phyloP scores from a whole-genome alignment of 441 rosid species.

The Biscutella laevigata region DNA sequence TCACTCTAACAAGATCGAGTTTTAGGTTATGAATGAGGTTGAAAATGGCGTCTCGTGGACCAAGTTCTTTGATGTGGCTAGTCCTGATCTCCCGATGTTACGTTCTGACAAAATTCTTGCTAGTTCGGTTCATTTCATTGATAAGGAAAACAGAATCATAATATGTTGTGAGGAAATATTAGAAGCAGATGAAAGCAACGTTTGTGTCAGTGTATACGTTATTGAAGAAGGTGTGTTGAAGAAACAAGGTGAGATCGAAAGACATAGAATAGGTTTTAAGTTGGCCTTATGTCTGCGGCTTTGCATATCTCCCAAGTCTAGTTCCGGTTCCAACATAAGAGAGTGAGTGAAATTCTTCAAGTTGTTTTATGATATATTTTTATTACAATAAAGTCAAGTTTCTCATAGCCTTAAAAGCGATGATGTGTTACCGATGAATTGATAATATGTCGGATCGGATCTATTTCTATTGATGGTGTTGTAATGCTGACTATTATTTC shows the following conservation, averaged over 20 bases:
- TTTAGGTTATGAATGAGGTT: conserved; percentile 1
- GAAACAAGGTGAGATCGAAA: too few relatives aligned
- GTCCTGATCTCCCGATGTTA: not conserved
- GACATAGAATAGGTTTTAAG: conserved; percentile 17
- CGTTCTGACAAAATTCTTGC: not conserved
- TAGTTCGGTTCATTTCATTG: conserved; percentile 11
- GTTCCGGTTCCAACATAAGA: conserved; percentile 10
- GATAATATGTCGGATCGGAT: too few relatives aligned
- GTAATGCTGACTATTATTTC: too few relatives aligned
- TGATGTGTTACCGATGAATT: too few relatives aligned
- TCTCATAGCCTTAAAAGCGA: too few relatives aligned
- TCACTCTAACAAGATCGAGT: not conserved
- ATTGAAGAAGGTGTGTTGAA: conserved; percentile 9
- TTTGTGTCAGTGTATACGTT: not conserved
- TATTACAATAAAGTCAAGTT: not conserved
- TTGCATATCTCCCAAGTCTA: conserved; percentile 16
- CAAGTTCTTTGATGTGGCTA: conserved; percentile 8
- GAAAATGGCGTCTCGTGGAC: conserved; percentile 2
- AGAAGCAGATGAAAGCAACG: not conserved
- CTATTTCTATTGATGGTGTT: too few relatives aligned
- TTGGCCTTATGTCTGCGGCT: conserved; percentile 12
- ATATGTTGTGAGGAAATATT: conserved; percentile 18
- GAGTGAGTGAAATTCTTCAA: not conserved
- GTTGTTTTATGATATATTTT: not conserved
- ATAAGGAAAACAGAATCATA: not conserved